These are phyloP conservation scores for Macrophomina tecta DNA, from an alignment of 2,329 filamentous ascomycete species.

Conservation along the genomic window DNA sequence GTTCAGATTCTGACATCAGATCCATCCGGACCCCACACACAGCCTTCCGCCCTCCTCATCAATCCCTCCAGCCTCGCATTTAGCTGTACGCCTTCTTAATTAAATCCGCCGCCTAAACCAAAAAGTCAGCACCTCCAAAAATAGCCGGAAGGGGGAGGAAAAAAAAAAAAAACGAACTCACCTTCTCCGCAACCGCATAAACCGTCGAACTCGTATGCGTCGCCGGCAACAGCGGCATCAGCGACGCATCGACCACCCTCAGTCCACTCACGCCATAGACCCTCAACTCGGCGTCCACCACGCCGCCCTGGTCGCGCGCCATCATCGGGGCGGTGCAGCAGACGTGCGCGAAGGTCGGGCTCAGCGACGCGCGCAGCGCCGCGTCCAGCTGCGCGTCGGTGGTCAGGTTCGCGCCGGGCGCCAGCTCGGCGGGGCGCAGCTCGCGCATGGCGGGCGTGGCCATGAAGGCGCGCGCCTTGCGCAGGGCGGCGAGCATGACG, in stretches of 20 bases:
- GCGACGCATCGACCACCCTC: conserved; percentile 21
- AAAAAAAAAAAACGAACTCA: no score
- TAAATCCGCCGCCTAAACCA: conserved; percentile 5
- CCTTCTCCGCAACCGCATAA: conserved; percentile 28
- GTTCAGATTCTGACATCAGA: no score
- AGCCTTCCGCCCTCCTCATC: background rate
- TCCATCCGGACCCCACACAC: background rate
- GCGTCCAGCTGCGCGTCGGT: conserved; percentile 38
- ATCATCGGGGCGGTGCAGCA: conserved; percentile 40
- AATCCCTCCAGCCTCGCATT: background rate
- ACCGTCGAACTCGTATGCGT: conserved; percentile 16
- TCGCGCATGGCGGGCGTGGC: conserved; percentile 30
- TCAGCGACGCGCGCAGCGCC: conserved; percentile 30
- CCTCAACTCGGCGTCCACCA: conserved; percentile 12
- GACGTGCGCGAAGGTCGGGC: conserved; percentile 37
- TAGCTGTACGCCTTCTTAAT: conserved; percentile 1
- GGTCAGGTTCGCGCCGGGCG: conserved; percentile 39
- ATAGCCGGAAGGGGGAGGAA: background rate
- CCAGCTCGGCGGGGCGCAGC: conserved; percentile 34
- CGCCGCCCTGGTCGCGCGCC: conserved; percentile 5
- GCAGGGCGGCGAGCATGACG: conserved; percentile 34
- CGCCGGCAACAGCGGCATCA: conserved; percentile 21
- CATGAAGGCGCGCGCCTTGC: conserved; percentile 32
- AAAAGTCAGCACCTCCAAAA: background rate
- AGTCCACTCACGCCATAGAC: conserved; percentile 19